A percentile compares a stretch with the other conserved stretches of the same genome.
Conservation (phyloP, 129 eudicot species). For the Artemisia annua region DNA sequence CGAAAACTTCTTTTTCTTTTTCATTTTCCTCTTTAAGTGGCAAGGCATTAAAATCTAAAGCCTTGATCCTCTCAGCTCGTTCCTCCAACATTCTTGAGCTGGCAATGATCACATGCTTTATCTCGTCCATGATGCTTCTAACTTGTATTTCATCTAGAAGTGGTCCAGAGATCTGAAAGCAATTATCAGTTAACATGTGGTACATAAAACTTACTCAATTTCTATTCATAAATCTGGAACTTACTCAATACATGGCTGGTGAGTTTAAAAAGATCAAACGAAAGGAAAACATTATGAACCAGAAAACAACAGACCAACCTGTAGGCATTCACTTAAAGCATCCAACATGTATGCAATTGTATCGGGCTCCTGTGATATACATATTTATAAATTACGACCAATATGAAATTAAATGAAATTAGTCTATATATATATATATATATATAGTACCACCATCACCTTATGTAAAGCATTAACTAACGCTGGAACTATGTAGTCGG, state of each 20-base stretch:
- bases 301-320: conserved; percentile 45
- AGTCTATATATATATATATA: no score
- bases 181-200: neutral
- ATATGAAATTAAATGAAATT: neutral
- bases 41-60: conserved; percentile 95
- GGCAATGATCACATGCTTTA: conserved; percentile 89
- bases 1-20: conserved; percentile 98
- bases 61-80: conserved; percentile 89
- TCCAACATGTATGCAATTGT: conserved; percentile 90
- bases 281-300: no score
- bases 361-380: conserved; percentile 87
- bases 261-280: no score
- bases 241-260: no score
- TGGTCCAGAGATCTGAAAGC: conserved; percentile 63
- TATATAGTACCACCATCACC: conserved; percentile 32
- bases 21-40: conserved; percentile 94
- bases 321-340: conserved; percentile 87
- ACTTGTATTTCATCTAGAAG: conserved; percentile 86
- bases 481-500: conserved; percentile 87
- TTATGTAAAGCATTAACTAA: conserved; percentile 92
- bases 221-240: no score
- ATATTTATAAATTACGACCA: neutral
- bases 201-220: no score
- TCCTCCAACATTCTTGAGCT: conserved; percentile 91
- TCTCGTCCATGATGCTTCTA: conserved; percentile 85